These are phyloP conservation scores for Umbilicaria muhlenbergii DNA, from an alignment of 495 filamentous ascomycete species.

Conservation along the genomic window DNA sequence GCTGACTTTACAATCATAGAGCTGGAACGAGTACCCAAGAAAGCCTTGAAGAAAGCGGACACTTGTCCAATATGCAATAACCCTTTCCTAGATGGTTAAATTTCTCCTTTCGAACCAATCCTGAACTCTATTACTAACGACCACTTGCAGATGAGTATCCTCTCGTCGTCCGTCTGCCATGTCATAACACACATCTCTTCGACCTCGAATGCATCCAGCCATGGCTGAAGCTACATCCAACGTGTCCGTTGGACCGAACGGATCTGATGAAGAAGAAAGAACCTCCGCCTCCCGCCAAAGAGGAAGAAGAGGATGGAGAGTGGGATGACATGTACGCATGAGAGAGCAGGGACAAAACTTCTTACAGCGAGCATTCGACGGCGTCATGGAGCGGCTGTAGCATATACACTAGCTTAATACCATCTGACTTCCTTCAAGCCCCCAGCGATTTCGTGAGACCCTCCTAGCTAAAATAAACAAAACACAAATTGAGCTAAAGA, in stretches of 20 bases:
- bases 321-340: conserved; percentile 64
- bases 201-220: conserved; percentile 91
- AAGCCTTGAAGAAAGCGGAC: conserved; percentile 47
- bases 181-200: conserved; percentile 66
- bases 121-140: not conserved
- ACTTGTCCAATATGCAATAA: conserved; percentile 79
- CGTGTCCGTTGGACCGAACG: conserved; percentile 74
- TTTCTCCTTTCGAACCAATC: conserved; percentile 6
- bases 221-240: conserved; percentile 78
- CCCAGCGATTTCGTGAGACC: no score
- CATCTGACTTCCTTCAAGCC: no score
- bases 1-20: conserved; percentile 15
- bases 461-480: no score
- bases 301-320: conserved; percentile 31
- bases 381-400: no score
- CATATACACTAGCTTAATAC: no score
- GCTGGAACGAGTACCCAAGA: conserved; percentile 66
- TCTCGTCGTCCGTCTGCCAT: conserved; percentile 77
- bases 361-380: no score
- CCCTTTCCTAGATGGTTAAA: conserved; percentile 58
- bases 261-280: conserved; percentile 63
- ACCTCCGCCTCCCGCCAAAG: conserved; percentile 30
- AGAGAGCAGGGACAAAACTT: conserved; percentile 2
- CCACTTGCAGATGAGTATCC: conserved; percentile 39
- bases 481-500: no score